Evolutionary conservation across 352 stramenopile genomes (phyloP), one percentile per base, ranked within the genome.

Genomic region (Globisporangium parvum): DNA sequence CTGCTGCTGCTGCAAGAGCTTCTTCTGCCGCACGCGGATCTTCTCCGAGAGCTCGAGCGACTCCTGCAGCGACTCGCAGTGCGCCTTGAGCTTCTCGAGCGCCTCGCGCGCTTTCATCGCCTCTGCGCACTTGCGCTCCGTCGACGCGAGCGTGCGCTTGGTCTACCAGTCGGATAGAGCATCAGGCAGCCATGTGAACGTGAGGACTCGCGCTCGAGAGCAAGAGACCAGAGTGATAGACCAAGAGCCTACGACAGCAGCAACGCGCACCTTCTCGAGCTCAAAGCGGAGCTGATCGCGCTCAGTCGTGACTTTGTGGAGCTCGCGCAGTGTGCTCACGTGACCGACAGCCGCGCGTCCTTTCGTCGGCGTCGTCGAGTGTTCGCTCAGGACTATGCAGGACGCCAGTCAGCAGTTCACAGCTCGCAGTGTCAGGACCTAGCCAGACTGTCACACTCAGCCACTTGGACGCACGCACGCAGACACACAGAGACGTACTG

Each of bases 241-340:
- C 18, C 23, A 0, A 1, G 28, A 3, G 18, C 14, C 23, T 24
- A 51, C 47, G 0, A 6, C 33, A 44, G 15, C 39, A 9, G 11
- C 39, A 23, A 31, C 6, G 11, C 47, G 21, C 21, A 86, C 74
- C 69, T 72, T 77, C 12, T 91, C 77, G 21, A 94, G 58, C 49
- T 94, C 82, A 47, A 86, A 85, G 4, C 73, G 77, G 3, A 94
- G 73, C 47, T 88, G 82, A 52, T 94, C 85, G n/a, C 80, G 69
- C 42, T 92, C 80, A 0, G 77, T 80, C 1, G 72, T 82, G 15
- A 89, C 70, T 12, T 72, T 70, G 15, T 87, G 79, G 12, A 93
- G 72, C 44, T 93, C 72, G 23, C 79, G 65, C 33, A 78, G 60
- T 3, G 65, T 65, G 31, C 61, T 68, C 9, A 75, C 66, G 10